Base-by-base conservation (phyloP, 441 rosid genomes). In the Lagerstroemia fauriei region DNA sequence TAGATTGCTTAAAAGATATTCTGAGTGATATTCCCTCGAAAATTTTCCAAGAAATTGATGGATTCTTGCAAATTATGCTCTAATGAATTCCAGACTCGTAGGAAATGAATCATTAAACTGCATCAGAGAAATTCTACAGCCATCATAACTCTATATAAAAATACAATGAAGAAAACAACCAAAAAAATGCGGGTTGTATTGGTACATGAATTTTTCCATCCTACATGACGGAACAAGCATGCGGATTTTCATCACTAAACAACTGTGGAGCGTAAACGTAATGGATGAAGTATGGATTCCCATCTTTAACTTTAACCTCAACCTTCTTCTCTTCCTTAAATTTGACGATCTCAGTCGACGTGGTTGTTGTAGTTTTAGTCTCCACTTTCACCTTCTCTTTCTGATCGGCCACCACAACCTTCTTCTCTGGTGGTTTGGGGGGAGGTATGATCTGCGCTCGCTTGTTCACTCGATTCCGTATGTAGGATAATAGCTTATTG, bases 161-260 rank as follows among this genome's bases (percentile, higher is more conserved):
- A 6, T 48, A 48, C 12, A 48, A 48, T 48, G 51, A 14, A 48
- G 51, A 48, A 48, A 48, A 6, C 9, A 9, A 9, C 51, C 51
- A 13, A 6, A 13, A 48, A 14, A 48, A 48, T 48, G 51, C 13
- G 9, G 51, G 51, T 48, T 48, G 7, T 48, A 48, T 48, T 48
- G 7, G 63, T 9, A 56, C 22, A 56, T 56, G 25, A 6, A 18
- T 3, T 20, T 56, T 56, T 56, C 63, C 9, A 20, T 38, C 57
- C 79, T 89, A 90, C 84, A 87, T 29, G 7, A 89, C 74, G 51
- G 51, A 79, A 78, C 94, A 91, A 51, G 94, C 85, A 70, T 91
- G 85, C 13, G 94, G 94, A 73, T 91, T 91, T 85, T 91, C 92
- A 78, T 91, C 92, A 63, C 94, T 90, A 44, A 91, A 91, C 41